Evolutionary conservation across 2,329 filamentous ascomycete genomes (phyloP), one percentile per base, ranked within the genome.

Genomic region (Calonectria hongkongensis): DNA sequence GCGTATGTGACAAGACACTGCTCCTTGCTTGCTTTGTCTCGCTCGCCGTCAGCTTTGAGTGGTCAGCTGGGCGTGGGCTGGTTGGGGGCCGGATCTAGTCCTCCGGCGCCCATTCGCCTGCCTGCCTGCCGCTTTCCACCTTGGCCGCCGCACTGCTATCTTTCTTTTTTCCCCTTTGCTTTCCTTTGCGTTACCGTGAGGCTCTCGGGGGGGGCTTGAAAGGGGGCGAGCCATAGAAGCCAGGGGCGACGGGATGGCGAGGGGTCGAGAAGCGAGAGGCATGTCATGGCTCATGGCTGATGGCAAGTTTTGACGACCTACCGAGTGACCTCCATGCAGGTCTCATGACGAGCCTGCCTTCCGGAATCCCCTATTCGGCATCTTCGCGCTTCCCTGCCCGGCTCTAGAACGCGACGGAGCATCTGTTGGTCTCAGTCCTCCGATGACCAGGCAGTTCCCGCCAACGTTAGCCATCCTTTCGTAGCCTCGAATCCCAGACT

Each of bases 251-350:
- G 41, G 33, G 30, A 43, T 28, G 33, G 33, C 33, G 33, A 36
- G 33, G 33, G 33, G 33, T 3, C 33, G 33, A 13, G 43, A 25
- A 28, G n/a, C n/a, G 30, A 50, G 47, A 54, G 36, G 12, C 21
- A 45, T n/a, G 45, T n/a, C 36, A 69, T n/a, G 18, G 56, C 27
- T 51, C 18, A 15, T 43, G 10, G 68, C 50, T 45, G 25, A 66
- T 41, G 51, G 68, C 63, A 71, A 51, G 68, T 66, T 27, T 54
- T 62, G 63, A 71, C 51, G 63, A 63, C 18, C 30, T n/a, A 21
- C 30, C 7, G 28, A 50, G 36, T 43, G 33, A n/a, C 45, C 47
- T 39, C 51, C 45, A 67, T 63, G 36, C 68, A 66, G 63, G 45
- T 71, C 68, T 66, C 45, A 45, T 45, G 43, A 48, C 47, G 45